These are phyloP conservation scores for Ophiosphaerella herpotricha DNA, from an alignment of 2,329 filamentous ascomycete species.

Conservation along the genomic window DNA sequence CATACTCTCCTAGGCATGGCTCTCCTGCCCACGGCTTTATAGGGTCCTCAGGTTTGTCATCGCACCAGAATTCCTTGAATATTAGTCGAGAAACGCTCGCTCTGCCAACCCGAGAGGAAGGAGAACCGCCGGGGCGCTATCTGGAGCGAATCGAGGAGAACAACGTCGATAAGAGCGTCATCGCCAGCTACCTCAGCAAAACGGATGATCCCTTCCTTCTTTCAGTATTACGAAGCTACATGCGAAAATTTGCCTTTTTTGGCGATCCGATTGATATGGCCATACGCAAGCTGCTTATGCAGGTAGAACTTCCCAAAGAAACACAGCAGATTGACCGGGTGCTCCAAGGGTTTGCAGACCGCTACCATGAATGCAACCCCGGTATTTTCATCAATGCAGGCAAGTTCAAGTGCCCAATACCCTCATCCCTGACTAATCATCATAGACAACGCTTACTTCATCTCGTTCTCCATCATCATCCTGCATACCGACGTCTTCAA, in stretches of 20 bases:
- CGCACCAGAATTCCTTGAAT: constrained; percentile 83
- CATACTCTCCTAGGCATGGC: constrained; percentile 63
- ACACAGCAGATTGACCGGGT: constrained; percentile 98
- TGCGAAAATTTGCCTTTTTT: constrained; percentile 93
- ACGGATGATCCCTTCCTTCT: constrained; percentile 82
- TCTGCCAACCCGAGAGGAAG: constrained; percentile 79
- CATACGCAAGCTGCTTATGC: constrained; percentile 92
- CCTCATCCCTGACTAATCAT: constrained; percentile 9
- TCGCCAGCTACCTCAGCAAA: constrained; percentile 84
- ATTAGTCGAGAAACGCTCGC: constrained; percentile 70
- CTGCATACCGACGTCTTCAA: constrained; percentile 99
- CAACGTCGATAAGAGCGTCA: constrained; percentile 75
- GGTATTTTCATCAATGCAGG: constrained; percentile 84
- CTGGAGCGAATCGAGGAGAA: constrained; percentile 80
- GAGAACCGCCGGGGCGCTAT: constrained; percentile 89
- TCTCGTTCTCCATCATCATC: constrained; percentile 94
- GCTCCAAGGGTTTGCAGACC: constrained; percentile 89
- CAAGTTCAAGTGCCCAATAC: constrained; percentile 33
- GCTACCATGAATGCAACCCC: constrained; percentile 97
- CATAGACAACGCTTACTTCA: constrained; percentile 91
- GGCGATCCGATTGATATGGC: constrained; percentile 98
- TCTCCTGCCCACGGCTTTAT: constrained; percentile 63
- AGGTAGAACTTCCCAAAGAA: constrained; percentile 93
- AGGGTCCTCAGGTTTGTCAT: constrained; percentile 71
- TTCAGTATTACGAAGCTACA: constrained; percentile 87